These are phyloP conservation scores for Hypoxylon rickii DNA, from an alignment of 495 filamentous ascomycete species.

Conservation along the genomic window DNA sequence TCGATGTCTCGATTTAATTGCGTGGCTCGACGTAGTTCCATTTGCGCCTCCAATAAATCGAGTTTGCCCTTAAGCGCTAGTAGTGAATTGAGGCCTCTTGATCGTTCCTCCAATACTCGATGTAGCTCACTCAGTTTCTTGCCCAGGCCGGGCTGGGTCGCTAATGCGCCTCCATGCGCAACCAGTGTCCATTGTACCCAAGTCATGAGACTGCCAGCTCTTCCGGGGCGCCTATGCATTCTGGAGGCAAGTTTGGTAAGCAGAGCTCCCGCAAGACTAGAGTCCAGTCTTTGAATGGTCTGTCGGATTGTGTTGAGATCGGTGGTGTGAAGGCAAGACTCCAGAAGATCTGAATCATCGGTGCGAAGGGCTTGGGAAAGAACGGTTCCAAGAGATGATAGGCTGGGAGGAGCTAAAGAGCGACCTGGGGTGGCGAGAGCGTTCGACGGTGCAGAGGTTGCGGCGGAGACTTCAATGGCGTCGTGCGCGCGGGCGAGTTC, in stretches of 20 bases:
- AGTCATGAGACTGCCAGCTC: constrained; percentile 86
- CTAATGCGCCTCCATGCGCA: constrained; percentile 89
- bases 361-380: constrained; percentile 91
- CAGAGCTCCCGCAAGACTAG: constrained; percentile 74
- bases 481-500: constrained; percentile 80
- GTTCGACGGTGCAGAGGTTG: constrained; percentile 51
- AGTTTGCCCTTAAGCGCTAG: constrained; percentile 90
- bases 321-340: constrained; percentile 83
- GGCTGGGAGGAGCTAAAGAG: constrained; percentile 63
- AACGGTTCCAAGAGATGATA: constrained; percentile 83
- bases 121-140: constrained; percentile 75
- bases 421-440: constrained; percentile 35
- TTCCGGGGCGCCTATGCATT: constrained; percentile 82
- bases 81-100: constrained; percentile 77
- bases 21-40: constrained; percentile 70
- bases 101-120: constrained; percentile 82
- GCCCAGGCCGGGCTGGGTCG: constrained; percentile 77
- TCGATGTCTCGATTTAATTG: constrained; percentile 50
- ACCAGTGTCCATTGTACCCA: constrained; percentile 98
- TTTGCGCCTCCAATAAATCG: constrained; percentile 86
- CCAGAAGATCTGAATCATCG: constrained; percentile 83
- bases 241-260: constrained; percentile 84
- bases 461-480: constrained; percentile 75
- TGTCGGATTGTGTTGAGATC: constrained; percentile 76
- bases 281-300: constrained; percentile 89